Base-by-base conservation (phyloP, 345 rosid species). In the Lepidium africanum region DNA sequence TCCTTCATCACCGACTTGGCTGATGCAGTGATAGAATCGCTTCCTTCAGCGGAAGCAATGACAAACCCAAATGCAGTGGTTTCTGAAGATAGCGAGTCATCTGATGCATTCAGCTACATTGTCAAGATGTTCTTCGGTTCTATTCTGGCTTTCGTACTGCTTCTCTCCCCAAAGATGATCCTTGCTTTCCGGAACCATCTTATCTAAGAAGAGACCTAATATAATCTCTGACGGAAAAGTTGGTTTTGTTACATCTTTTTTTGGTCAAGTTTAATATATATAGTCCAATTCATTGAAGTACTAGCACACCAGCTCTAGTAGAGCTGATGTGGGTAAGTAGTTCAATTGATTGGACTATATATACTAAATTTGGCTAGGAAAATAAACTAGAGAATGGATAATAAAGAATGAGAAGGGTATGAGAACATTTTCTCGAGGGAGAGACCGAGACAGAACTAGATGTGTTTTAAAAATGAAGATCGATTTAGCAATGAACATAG, bases 1-100 rank as follows among this genome's bases (percentile, higher is more conserved):
- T 86, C 95, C 16, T 94, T 91, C 85, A 91, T 94, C 67, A 77
- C 81, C 2, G 97, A 94, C 79, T 76, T 93, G 63, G 96, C 99
- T 17, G 96, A 93, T 81, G 97, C 91, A 21, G 95, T 91, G 23
- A 67, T 88, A 38, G 97, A 93, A 80, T 88, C 90, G 5, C 77
- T 93, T 45, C 95, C 99, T 64, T 82, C 87, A n/a, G 91, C 96
- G 0, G 54, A 72, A 63, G 86, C 88, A 61, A 66, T 86, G 68
- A 74, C 77, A 11, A 74, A 63, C 40, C 55, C 90, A 35, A 63
- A 4, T 3, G 73, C 9, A 0, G 36, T 19, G 42, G 39, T 59
- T n/a, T 59, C 82, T 2, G 87, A 83, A 61, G 87, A 84, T 43
- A 73, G 57, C 9, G 84, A 84, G 33, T 45, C 52, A 1, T 56